phyloP scores from a whole-genome alignment of 139 green algal genomes.

The Asterochloris sp. region DNA sequence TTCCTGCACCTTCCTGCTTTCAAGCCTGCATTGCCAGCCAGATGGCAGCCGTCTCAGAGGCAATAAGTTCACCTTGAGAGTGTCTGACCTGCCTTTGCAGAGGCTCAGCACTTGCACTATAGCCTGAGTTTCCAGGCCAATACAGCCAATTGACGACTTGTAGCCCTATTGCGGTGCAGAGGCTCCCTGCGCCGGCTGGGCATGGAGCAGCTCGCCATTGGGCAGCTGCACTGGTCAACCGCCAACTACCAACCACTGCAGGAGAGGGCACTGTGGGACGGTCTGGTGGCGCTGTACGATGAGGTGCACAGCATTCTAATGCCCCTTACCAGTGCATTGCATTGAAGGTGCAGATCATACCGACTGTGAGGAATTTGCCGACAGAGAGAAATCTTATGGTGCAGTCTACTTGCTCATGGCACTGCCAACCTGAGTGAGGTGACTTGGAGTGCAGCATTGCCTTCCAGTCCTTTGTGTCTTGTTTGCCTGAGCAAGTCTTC shows the following conservation, averaged over 20 bases:
- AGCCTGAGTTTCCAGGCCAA: too few species aligned
- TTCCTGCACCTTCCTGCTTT: too few species aligned
- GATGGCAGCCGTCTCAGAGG: not conserved
- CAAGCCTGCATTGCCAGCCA: not conserved
- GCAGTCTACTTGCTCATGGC: too few species aligned
- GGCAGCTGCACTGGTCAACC: constrained; percentile 86
- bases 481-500: too few species aligned
- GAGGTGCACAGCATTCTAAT: constrained; percentile 18
- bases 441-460: too few species aligned
- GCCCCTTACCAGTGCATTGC: not conserved
- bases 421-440: too few species aligned
- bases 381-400: too few species aligned
- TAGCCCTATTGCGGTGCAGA: constrained; percentile 10
- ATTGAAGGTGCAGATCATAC: not conserved
- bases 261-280: constrained; percentile 73
- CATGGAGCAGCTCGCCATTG: constrained; percentile 65
- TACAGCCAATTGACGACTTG: too few species aligned
- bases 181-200: constrained; percentile 58
- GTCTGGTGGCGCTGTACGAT: constrained; percentile 63
- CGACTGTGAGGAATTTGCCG: not conserved
- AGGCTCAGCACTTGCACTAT: too few species aligned
- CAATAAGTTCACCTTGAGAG: not conserved
- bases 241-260: constrained; percentile 81
- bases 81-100: too few species aligned
- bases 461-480: too few species aligned